Evolutionary conservation across 768 basidiomycete species (phyloP), one percentile per base, ranked within the genome.

Genomic region (Glaciozyma antarctica): DNA sequence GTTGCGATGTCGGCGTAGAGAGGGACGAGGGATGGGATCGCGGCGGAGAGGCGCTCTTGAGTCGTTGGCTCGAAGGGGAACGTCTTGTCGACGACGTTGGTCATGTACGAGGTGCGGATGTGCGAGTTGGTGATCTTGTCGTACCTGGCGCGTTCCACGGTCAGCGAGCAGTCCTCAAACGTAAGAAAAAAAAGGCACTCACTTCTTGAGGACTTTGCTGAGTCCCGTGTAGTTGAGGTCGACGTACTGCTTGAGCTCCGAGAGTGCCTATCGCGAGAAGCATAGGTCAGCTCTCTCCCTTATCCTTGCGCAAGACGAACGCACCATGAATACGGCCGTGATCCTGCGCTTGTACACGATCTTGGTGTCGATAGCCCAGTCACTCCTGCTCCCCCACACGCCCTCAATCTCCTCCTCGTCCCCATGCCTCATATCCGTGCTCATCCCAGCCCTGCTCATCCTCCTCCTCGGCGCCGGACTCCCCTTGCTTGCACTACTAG

Each of bases 191-290:
- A 58, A n/a, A 8, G 1, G 17, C 38, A 76, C 84, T 63, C 75
- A 91, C 87, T 97, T 97, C 78, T 97, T 97, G 74, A 93, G 75
- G 45, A 94, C 92, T 80, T 97, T 97, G 71, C 90, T 83, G 78
- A 97, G 90, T 1, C 92, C 94, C 0, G 90, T 88, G 75, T 89
- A 82, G 76, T 98, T 98, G 63, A 95, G 79, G 73, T 97, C 90
- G 62, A 90, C 84, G 69, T 90, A 99, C 9, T 90, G 87, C 75
- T 82, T 83, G 63, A 98, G 81, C 55, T 75, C 71, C 10, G 67
- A 71, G 19, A 69, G 58, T 3, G 69, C 64, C 69, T 70, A 53
- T 22, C 19, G 2, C 16, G 8, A 55, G 15, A 9, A 26, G 54
- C 49, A 21, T 58, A 5, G 26, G 17, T 54, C 28, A 16, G 44